Percentiles rank a stretch among this genome's conserved stretches.
Evolutionary conservation across 2,329 filamentous ascomycete genomes (phyloP).

Genomic region (Trichoderma asperellum): DNA sequence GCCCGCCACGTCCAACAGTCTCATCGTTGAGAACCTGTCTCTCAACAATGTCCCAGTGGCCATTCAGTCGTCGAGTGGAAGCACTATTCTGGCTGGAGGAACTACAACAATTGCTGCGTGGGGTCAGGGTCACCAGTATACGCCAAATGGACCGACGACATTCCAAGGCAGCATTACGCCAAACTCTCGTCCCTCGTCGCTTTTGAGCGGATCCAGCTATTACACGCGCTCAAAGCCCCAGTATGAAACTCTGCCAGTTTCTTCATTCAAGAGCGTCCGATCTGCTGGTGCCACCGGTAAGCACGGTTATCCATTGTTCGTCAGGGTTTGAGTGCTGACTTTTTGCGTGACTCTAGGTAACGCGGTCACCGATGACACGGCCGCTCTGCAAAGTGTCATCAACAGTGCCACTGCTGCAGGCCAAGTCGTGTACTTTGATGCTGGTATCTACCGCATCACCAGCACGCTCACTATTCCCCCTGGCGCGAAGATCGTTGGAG

Average conservation of each 20-base stretch:
- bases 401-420: slow-evolving; percentile 41
- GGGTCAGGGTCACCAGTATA: slow-evolving; percentile 20
- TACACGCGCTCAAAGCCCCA: slow-evolving; percentile 26
- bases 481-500: slow-evolving; percentile 44
- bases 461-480: slow-evolving; percentile 52
- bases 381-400: slow-evolving; percentile 40
- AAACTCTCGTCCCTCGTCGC: slow-evolving; percentile 9
- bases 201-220: slow-evolving; percentile 11
- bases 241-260: slow-evolving; percentile 15
- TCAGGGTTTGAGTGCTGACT: slow-evolving; percentile 54
- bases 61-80: slow-evolving; percentile 7
- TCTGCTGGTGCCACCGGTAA: slow-evolving; percentile 17
- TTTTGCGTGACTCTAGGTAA: slow-evolving; percentile 51
- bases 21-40: slow-evolving; percentile 19
- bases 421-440: slow-evolving; percentile 26
- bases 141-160: slow-evolving; percentile 3
- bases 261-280: slow-evolving; percentile 28
- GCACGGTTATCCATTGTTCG: not conserved
- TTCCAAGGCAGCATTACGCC: slow-evolving; percentile 9
- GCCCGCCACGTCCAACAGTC: not conserved
- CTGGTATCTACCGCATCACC: slow-evolving; percentile 48
- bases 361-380: slow-evolving; percentile 66
- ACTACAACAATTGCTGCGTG: slow-evolving; percentile 14
- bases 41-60: slow-evolving; percentile 23
- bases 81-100: slow-evolving; percentile 11